These are phyloP conservation scores for Nadsonia starkeyi-henricii DNA, from an alignment of 1,139 yeast species.

Conservation along the genomic window DNA sequence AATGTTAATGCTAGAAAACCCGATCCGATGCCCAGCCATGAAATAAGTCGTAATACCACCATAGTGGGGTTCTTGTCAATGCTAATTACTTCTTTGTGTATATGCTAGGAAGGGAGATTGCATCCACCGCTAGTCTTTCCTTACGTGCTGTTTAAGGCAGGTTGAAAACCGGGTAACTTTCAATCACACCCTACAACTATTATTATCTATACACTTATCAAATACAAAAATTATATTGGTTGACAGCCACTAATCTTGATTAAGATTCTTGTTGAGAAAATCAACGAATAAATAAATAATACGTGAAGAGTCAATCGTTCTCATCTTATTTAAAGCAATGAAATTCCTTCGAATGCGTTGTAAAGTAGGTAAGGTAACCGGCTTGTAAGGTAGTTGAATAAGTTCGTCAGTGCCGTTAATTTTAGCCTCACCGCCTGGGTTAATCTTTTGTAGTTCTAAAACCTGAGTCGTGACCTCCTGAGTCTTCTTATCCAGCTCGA, in stretches of 20 bases:
- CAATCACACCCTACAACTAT: no score
- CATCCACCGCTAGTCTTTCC: no score
- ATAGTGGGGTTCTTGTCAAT: neutral
- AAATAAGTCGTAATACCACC: neutral
- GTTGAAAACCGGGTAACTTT: no score
- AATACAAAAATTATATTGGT: conserved; percentile 12
- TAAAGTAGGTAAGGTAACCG: conserved; percentile 59
- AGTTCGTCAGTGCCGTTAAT: conserved; percentile 26
- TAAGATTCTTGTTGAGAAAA: conserved; percentile 45
- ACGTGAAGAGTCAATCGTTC: conserved; percentile 50
- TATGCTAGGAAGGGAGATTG: no score
- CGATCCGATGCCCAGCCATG: neutral
- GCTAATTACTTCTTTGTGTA: no score
- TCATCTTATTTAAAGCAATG: conserved; percentile 62
- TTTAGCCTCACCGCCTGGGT: conserved; percentile 36
- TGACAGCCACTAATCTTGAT: conserved; percentile 10
- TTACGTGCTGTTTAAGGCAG: no score
- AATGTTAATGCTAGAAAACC: neutral
- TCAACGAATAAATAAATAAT: conserved; percentile 63
- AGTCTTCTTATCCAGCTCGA: conserved; percentile 64
- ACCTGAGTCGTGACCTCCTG: conserved; percentile 45
- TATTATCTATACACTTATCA: neutral
- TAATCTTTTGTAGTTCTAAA: conserved; percentile 46
- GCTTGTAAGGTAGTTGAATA: conserved; percentile 50
- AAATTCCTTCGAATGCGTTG: conserved; percentile 78